phyloP scores from a whole-genome alignment of 2,329 filamentous ascomycete species.

The Coniella lustricola region DNA sequence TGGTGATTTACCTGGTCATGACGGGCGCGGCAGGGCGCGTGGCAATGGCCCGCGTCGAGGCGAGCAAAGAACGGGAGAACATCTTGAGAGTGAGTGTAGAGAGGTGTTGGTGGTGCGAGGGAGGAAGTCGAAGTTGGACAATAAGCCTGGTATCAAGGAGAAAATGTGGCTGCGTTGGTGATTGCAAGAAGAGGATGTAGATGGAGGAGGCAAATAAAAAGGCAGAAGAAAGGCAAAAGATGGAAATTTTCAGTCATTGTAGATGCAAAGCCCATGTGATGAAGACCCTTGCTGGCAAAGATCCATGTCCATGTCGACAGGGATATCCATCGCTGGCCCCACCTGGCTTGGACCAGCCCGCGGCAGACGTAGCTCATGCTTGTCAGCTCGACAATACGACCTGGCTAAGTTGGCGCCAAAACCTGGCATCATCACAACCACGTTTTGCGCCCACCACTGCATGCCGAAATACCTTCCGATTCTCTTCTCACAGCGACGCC shows the following conservation, averaged over 20 bases:
- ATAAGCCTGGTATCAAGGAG: too few species aligned
- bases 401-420: background rate
- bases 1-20: conserved; percentile 4
- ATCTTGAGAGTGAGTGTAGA: background rate
- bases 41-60: conserved; percentile 1
- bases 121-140: too few species aligned
- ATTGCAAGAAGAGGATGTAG: background rate
- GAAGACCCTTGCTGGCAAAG: background rate
- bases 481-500: background rate
- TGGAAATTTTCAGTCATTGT: conserved; percentile 2
- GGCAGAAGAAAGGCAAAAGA: background rate
- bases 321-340: background rate
- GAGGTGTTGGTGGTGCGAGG: background rate
- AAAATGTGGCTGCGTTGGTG: too few species aligned
- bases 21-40: background rate
- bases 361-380: background rate
- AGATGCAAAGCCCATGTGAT: background rate
- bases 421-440: background rate
- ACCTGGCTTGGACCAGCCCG: background rate
- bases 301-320: background rate
- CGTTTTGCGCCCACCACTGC: too few species aligned
- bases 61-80: conserved; percentile 1
- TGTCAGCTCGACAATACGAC: background rate
- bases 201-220: too few species aligned
- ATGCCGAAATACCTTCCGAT: background rate